phyloP scores from a whole-genome alignment of 768 basidiomycete species.

The Termitomyces titanicus region DNA sequence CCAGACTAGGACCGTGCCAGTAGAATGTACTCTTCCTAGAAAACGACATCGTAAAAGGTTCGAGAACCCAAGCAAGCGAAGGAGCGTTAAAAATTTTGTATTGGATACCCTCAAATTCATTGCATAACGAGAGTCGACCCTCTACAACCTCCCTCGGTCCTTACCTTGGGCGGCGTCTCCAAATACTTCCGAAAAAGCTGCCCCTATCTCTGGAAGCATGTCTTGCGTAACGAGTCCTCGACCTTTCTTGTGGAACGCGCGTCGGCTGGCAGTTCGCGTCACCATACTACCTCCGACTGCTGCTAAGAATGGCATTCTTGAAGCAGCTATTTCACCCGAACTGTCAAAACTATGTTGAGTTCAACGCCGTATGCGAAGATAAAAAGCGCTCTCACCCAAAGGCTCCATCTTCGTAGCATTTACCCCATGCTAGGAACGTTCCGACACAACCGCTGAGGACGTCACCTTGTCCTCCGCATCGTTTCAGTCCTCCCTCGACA shows the following conservation, averaged over 20 bases:
- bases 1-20: neutral
- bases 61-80: neutral
- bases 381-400: conserved; percentile 54
- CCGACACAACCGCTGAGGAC: conserved; percentile 87
- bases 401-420: conserved; percentile 83
- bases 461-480: conserved; percentile 97
- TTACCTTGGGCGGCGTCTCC: conserved; percentile 43
- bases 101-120: neutral
- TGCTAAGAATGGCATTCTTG: conserved; percentile 77
- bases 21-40: neutral
- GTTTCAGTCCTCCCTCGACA: conserved; percentile 76
- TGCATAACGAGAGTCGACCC: neutral
- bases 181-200: conserved; percentile 73
- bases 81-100: neutral
- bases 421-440: conserved; percentile 91
- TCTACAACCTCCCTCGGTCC: conserved; percentile 34
- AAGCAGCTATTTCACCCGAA: conserved; percentile 37
- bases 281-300: conserved; percentile 86
- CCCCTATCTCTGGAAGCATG: conserved; percentile 62
- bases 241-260: conserved; percentile 73
- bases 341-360: neutral
- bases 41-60: neutral
- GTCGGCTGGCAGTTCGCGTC: conserved; percentile 77
- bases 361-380: neutral
- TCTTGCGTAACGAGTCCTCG: conserved; percentile 82